These are phyloP conservation scores for Ceratobasidium sp. DNA, from an alignment of 1,284 basidiomycete species.

Conservation along the genomic window DNA sequence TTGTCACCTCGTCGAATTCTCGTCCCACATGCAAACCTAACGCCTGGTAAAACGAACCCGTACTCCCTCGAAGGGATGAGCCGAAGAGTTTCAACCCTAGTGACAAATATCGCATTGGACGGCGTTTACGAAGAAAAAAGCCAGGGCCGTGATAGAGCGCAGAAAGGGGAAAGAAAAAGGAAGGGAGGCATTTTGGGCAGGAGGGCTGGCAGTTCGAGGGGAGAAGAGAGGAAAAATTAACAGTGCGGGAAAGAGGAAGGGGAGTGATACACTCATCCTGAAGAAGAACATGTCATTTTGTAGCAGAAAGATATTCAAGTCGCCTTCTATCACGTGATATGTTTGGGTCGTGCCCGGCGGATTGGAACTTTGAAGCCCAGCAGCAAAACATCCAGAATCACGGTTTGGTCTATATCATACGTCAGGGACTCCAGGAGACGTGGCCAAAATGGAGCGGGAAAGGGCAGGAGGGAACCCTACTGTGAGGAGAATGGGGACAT, in stretches of 20 bases:
- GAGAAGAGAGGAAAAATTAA: slow-evolving; percentile 54
- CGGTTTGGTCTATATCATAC: too few relatives aligned
- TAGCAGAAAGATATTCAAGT: too few relatives aligned
- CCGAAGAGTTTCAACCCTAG: slow-evolving; percentile 84
- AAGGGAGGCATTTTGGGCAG: slow-evolving; percentile 62
- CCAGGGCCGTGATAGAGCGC: slow-evolving; percentile 66
- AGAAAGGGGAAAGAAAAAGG: slow-evolving; percentile 50
- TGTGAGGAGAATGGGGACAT: too few relatives aligned
- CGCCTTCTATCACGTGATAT: too few relatives aligned
- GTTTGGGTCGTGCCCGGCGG: too few relatives aligned
- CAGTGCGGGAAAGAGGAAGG: slow-evolving; percentile 60
- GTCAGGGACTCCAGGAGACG: too few relatives aligned
- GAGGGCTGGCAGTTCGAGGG: slow-evolving; percentile 55
- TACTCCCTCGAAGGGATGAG: slow-evolving; percentile 84
- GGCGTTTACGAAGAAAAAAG: slow-evolving; percentile 92
- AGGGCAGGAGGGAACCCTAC: too few relatives aligned
- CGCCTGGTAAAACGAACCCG: slow-evolving; percentile 81
- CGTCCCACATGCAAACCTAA: slow-evolving; percentile 81
- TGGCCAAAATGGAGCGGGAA: too few relatives aligned
- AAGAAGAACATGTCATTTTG: slow-evolving; percentile 62
- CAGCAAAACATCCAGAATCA: too few relatives aligned
- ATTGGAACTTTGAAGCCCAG: too few relatives aligned
- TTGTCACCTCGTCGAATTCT: slow-evolving; percentile 11
- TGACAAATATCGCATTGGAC: slow-evolving; percentile 82
- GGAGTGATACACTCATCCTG: slow-evolving; percentile 69